phyloP scores from a whole-genome alignment of 306 rosid species.

The Potentilla sterilis region DNA sequence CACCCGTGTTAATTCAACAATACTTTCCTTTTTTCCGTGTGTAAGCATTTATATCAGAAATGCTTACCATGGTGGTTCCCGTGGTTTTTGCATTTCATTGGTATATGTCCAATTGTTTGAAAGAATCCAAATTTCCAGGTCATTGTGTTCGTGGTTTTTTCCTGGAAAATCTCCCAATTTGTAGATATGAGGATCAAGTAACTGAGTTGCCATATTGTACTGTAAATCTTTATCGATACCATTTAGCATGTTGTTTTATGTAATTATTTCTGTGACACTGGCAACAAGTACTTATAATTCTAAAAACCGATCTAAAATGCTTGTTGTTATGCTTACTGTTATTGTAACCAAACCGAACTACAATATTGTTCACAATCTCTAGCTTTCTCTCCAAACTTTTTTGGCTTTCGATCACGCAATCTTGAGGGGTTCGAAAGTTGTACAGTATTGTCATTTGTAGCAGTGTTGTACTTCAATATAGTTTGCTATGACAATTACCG shows the following conservation, averaged over 20 bases:
- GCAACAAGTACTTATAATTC: background rate
- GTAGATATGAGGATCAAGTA: slow-evolving; percentile 22
- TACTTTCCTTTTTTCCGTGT: slow-evolving; percentile 36
- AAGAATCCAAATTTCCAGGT: slow-evolving; percentile 36
- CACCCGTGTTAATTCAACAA: slow-evolving; percentile 44
- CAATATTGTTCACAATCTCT: no score
- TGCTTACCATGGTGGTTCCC: slow-evolving; percentile 52
- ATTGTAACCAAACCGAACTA: no score
- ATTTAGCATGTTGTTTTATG: background rate
- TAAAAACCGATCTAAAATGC: no score
- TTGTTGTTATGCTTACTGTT: no score
- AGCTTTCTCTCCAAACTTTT: no score
- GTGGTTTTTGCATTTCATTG: slow-evolving; percentile 28
- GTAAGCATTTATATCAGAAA: slow-evolving; percentile 43
- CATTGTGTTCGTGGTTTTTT: slow-evolving; percentile 14
- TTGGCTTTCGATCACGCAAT: no score
- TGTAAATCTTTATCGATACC: slow-evolving; percentile 23
- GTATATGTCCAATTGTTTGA: slow-evolving; percentile 36
- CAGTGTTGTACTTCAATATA: no score
- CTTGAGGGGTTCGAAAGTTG: no score
- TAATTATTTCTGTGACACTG: background rate
- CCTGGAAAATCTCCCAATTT: slow-evolving; percentile 14
- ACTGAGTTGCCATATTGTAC: background rate
- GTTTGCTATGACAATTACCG: no score
- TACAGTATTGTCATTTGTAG: no score